Conservation (phyloP, 371 early-diverging fungal species). For the Polyrhizophydium stewartii region DNA sequence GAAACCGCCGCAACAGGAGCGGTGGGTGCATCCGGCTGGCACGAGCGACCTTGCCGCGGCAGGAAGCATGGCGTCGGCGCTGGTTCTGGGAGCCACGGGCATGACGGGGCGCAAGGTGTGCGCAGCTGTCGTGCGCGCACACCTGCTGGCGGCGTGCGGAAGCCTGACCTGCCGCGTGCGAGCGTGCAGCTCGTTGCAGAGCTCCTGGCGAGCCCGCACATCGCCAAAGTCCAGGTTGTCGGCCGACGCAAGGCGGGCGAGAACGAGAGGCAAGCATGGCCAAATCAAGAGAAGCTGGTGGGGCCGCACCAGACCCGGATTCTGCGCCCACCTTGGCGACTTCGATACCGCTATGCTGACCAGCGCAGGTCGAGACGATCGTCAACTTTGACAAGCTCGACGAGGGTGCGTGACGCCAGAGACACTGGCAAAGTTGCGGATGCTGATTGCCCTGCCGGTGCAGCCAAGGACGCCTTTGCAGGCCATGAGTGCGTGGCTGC, state of each 20-base stretch:
- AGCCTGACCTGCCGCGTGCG: neutral
- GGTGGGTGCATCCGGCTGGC: too few species aligned
- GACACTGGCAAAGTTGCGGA: neutral
- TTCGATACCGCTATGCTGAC: neutral
- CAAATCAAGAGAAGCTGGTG: neutral
- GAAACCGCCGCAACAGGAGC: too few species aligned
- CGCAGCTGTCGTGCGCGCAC: too few species aligned
- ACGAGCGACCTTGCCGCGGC: too few species aligned
- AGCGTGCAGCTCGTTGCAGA: neutral
- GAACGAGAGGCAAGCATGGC: neutral
- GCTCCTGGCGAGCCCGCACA: neutral
- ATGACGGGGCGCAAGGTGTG: neutral
- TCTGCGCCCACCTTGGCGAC: neutral
- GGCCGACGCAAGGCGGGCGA: neutral
- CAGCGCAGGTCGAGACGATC: neutral
- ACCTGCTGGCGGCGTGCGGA: neutral
- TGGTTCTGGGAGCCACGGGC: neutral
- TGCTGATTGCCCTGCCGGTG: neutral
- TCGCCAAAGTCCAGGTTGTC: neutral
- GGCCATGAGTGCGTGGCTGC: neutral
- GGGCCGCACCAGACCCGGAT: neutral
- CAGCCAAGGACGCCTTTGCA: neutral
- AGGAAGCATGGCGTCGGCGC: too few species aligned
- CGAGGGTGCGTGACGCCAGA: neutral
- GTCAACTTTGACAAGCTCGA: conserved; percentile 1